These are phyloP conservation scores for Gentiana straminea DNA, from an alignment of 257 asterid genomes.

Conservation along the genomic window DNA sequence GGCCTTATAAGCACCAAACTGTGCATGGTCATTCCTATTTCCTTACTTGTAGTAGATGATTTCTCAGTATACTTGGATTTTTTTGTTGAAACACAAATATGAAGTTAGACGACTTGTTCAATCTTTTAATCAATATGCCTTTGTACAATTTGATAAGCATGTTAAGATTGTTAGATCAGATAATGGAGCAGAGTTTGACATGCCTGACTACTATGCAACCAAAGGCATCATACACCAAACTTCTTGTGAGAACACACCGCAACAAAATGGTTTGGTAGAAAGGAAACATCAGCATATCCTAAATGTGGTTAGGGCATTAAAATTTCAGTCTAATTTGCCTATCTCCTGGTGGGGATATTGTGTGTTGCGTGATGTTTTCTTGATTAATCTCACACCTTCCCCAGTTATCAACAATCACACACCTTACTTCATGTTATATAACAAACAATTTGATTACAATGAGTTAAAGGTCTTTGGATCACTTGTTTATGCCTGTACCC, in stretches of 20 bases:
- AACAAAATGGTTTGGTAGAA: neutral
- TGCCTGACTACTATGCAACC: neutral
- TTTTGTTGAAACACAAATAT: neutral
- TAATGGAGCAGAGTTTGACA: neutral
- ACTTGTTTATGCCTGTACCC: neutral
- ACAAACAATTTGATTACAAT: too few species aligned
- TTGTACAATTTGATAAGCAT: neutral
- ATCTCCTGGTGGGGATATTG: neutral
- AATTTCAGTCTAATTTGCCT: neutral
- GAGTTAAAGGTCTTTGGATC: neutral
- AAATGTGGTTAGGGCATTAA: slow-evolving; percentile 1
- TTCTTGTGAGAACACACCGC: neutral
- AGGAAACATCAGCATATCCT: neutral
- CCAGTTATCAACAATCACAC: neutral
- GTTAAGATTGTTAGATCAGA: neutral
- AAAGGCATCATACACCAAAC: neutral
- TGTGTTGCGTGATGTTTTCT: neutral
- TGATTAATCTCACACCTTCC: slow-evolving; percentile 2
- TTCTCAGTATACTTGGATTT: neutral
- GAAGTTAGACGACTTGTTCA: neutral
- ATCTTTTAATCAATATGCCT: neutral
- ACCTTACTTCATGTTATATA: neutral
- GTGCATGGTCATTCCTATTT: too few species aligned
- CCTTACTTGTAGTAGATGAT: too few species aligned
- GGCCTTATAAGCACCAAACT: too few species aligned